Conservation (phyloP, 2,329 filamentous ascomycete species). For the Westerdykella sp. region DNA sequence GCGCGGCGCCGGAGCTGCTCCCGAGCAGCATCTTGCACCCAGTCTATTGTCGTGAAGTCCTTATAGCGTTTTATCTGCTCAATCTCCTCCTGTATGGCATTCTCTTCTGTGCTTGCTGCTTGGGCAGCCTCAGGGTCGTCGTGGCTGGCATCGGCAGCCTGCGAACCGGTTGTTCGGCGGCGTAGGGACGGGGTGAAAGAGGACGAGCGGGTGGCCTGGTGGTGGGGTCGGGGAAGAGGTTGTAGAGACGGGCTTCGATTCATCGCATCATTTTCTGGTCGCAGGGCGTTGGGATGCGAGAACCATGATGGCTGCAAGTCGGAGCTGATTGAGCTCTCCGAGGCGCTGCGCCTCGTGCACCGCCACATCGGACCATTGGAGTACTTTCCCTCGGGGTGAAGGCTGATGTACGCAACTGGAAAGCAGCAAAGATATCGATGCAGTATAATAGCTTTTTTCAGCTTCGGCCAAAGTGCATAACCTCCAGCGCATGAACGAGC, state of each 20-base stretch:
- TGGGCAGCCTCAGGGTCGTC: constrained; percentile 50
- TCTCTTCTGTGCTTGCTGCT: constrained; percentile 50
- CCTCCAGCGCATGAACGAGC: too few relatives aligned
- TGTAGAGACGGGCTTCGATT: constrained; percentile 38
- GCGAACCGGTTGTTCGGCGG: constrained; percentile 62
- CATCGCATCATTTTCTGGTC: constrained; percentile 36
- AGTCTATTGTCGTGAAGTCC: constrained; percentile 98
- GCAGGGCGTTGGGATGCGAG: too few relatives aligned
- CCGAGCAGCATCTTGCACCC: constrained; percentile 94
- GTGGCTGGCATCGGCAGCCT: constrained; percentile 56
- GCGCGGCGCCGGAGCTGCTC: constrained; percentile 78
- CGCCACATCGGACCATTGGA: too few relatives aligned
- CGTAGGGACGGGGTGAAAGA: constrained; percentile 50
- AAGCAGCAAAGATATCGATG: too few relatives aligned
- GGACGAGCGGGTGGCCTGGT: constrained; percentile 22
- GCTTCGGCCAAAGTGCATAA: too few relatives aligned
- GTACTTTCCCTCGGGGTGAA: too few relatives aligned
- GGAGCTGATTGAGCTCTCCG: too few relatives aligned
- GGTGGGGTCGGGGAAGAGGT: constrained; percentile 24
- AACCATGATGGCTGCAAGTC: too few relatives aligned
- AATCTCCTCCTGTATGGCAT: constrained; percentile 86
- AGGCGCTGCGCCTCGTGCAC: too few relatives aligned
- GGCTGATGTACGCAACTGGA: too few relatives aligned
- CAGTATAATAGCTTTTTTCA: too few relatives aligned
- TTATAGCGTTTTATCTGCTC: constrained; percentile 97